Evolutionary conservation across 495 filamentous ascomycete genomes (phyloP), one percentile per base, ranked within the genome.

Genomic region (Saxophila tyrrhenica): DNA sequence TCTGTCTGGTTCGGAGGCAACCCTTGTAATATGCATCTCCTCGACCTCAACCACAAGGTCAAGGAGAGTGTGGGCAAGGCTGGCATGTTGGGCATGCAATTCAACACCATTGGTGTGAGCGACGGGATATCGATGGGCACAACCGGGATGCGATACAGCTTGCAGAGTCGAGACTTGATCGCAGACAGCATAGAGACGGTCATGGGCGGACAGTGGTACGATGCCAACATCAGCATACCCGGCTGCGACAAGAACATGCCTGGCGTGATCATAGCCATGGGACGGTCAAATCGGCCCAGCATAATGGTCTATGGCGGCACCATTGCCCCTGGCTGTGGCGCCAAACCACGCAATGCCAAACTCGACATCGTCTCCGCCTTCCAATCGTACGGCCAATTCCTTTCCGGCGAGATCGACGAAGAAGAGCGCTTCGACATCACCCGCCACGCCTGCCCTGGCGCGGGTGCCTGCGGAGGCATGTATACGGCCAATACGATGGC

Each of bases 211-310:
- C 92, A 98, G 75, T 98, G 92, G 94, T 98, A 98, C 67, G 92
- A 98, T 70, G 92, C 86, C 65, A 97, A 97, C 67, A 87, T 98
- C 66, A 94, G 87, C 19, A 86, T 98, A 62, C 92, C 92, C n/a
- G 92, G 92, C 39, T 98, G 92, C 70, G 94, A 98, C 76, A 98
- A 98, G 83, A 98, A 98, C 71, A 96, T 98, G 94, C 92, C 92
- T 7, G 92, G 92, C 71, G 92, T 96, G 35, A 71, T 96, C 56
- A 98, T 98, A 74, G 94, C 92, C 41, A 96, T 96, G 92, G 92
- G 88, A 25, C 78, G 92, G 47, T 81, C 95, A 63, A 97, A 98
- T 73, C 75, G 92, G 50, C 92, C 92, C 24, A 86, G 84, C 55
- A 66, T 98, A 60, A 97, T 98, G 94, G 85, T 98, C 20, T 98